Conservation (phyloP, 2,329 filamentous ascomycete species). For the Didymellaceae sp. region DNA sequence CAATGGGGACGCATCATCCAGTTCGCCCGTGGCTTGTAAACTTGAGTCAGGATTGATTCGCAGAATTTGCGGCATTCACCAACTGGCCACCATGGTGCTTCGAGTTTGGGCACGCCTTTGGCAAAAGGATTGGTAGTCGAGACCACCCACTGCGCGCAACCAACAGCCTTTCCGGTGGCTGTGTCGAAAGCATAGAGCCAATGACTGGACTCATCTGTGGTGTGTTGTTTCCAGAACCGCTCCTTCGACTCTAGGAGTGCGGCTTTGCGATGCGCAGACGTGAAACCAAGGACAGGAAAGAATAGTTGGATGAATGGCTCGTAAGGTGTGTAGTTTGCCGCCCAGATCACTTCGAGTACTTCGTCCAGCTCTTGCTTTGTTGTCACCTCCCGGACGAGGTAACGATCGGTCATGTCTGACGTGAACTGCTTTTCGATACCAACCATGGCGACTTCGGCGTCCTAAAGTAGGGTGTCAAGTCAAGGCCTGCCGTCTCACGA, state of each 20-base stretch:
- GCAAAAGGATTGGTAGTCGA: conserved; percentile 38
- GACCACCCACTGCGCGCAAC: conserved; percentile 44
- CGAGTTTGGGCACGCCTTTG: conserved; percentile 32
- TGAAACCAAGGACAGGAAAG: conserved; percentile 43
- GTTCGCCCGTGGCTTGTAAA: conserved; percentile 37
- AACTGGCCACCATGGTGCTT: conserved; percentile 46
- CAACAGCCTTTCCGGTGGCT: conserved; percentile 29
- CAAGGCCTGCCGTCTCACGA: conserved; percentile 25
- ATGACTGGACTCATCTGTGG: conserved; percentile 34
- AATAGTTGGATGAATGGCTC: conserved; percentile 45
- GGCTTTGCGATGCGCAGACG: conserved; percentile 30
- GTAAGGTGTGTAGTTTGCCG: conserved; percentile 45
- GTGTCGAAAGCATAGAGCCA: conserved; percentile 43
- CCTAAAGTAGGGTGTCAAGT: conserved; percentile 20
- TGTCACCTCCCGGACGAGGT: conserved; percentile 34
- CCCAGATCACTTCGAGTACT: conserved; percentile 44
- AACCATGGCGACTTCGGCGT: conserved; percentile 30
- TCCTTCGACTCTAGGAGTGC: conserved; percentile 39
- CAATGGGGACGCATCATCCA: conserved; percentile 46
- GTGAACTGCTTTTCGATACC: conserved; percentile 22
- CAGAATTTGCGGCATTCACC: conserved; percentile 43
- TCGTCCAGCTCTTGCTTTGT: conserved; percentile 39
- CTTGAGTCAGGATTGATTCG: conserved; percentile 43
- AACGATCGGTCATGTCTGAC: conserved; percentile 28
- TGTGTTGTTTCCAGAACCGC: conserved; percentile 41